Percentiles rank a stretch among this genome's conserved stretches.
phyloP scores from a whole-genome alignment of 129 eudicot species.

The Heracleum sosnowskyi region DNA sequence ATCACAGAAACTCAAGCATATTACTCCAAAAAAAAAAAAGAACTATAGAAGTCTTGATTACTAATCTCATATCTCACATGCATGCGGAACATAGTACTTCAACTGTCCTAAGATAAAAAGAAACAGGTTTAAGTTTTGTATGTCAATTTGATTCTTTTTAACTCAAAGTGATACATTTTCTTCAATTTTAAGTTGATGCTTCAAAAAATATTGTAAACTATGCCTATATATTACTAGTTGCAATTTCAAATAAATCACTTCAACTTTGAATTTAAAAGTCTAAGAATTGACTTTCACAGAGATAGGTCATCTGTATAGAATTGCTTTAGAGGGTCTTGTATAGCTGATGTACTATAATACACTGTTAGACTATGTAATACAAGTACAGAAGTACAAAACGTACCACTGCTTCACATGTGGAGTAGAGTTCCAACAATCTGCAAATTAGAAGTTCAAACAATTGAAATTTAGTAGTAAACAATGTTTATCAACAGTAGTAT shows the following conservation, averaged over 20 bases:
- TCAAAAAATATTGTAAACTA: not conserved
- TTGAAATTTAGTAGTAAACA: not conserved
- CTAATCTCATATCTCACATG: too few relatives aligned
- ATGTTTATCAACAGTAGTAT: not conserved
- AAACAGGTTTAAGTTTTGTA: too few relatives aligned
- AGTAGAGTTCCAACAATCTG: constrained; percentile 90
- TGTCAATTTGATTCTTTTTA: too few relatives aligned
- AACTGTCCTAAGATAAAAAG: too few relatives aligned
- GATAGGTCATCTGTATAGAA: not conserved
- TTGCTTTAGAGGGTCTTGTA: not conserved
- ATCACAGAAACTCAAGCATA: not conserved
- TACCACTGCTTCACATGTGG: constrained; percentile 92
- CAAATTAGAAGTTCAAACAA: constrained; percentile 22
- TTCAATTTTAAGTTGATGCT: not conserved
- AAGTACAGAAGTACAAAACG: constrained; percentile 3
- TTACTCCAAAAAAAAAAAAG: too few relatives aligned
- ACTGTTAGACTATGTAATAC: not conserved
- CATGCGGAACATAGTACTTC: too few relatives aligned
- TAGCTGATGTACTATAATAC: not conserved
- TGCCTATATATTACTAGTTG: not conserved
- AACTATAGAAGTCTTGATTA: too few relatives aligned
- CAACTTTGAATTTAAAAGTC: not conserved
- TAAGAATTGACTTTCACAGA: not conserved
- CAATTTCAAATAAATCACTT: not conserved
- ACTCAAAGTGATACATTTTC: not conserved